These are phyloP conservation scores for Dactylonectria estremocensis DNA, from an alignment of 2,329 filamentous ascomycete genomes.

Conservation along the genomic window DNA sequence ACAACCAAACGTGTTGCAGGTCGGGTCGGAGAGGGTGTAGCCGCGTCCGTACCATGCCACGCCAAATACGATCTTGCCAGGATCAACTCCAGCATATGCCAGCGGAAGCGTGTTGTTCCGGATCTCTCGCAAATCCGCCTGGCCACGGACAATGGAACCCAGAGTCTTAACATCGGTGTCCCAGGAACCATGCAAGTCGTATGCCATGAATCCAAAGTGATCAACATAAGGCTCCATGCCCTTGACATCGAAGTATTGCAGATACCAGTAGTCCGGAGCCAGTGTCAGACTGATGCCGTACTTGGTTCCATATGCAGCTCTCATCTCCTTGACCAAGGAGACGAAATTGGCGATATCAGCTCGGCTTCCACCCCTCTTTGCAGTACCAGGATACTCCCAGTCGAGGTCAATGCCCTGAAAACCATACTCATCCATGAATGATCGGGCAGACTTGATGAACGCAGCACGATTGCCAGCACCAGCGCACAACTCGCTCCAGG, in stretches of 20 bases:
- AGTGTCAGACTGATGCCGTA: conserved; percentile 60
- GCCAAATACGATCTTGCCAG: conserved; percentile 62
- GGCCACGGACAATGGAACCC: conserved; percentile 52
- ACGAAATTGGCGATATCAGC: conserved; percentile 57
- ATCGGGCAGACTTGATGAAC: conserved; percentile 55
- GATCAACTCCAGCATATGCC: conserved; percentile 58
- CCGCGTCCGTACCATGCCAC: conserved; percentile 64
- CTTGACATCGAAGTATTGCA: conserved; percentile 54
- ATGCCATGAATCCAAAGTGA: conserved; percentile 57
- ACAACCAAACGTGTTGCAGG: conserved; percentile 48
- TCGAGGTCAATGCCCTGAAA: conserved; percentile 61
- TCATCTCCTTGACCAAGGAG: conserved; percentile 54
- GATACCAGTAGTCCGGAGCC: conserved; percentile 56
- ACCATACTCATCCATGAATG: conserved; percentile 39
- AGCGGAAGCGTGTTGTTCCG: conserved; percentile 53
- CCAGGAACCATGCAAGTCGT: conserved; percentile 61
- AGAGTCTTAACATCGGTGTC: conserved; percentile 53
- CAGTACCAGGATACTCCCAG: conserved; percentile 62
- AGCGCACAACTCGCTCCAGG: conserved; percentile 49
- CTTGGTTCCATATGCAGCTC: conserved; percentile 44
- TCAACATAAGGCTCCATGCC: conserved; percentile 57
- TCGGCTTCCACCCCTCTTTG: conserved; percentile 53
- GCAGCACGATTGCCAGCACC: conserved; percentile 44
- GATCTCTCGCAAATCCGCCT: conserved; percentile 62
- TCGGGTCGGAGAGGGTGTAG: conserved; percentile 54